A percentile compares a stretch with the other conserved stretches of the same genome.
Conservation (phyloP, 345 rosid genomes). For the Citrus trifoliata region DNA sequence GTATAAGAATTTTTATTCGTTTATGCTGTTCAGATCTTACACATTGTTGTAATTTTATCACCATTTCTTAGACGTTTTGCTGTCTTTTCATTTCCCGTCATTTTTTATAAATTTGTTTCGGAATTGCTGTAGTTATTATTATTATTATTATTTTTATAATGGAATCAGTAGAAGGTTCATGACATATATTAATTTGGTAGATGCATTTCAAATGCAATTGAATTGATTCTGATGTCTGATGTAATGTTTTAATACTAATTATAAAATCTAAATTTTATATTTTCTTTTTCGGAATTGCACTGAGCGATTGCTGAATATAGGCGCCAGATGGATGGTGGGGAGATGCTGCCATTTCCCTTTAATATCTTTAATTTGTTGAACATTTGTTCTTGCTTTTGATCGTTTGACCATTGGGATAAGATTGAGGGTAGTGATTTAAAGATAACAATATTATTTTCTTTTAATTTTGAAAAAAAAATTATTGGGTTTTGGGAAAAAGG, state of each 20-base stretch:
- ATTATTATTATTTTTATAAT: background rate
- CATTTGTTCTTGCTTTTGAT: background rate
- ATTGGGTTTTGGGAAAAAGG: constrained; percentile 3
- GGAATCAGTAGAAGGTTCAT: background rate
- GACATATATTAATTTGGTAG: background rate
- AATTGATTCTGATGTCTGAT: background rate
- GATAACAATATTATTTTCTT: background rate
- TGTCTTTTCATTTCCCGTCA: background rate
- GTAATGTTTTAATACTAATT: background rate
- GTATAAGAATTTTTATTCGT: constrained; percentile 20
- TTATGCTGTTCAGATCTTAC: constrained; percentile 41
- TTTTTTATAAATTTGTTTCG: background rate
- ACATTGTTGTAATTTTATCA: constrained; percentile 27
- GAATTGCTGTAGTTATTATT: background rate
- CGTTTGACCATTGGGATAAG: constrained; percentile 11
- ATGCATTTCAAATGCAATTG: background rate
- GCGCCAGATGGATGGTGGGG: background rate
- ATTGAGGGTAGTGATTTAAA: background rate
- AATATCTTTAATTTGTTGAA: constrained; percentile 13
- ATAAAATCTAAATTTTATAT: background rate
- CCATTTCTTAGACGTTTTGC: constrained; percentile 8
- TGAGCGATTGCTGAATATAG: background rate
- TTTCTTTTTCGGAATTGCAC: background rate
- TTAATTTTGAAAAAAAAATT: background rate
- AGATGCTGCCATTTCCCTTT: background rate